A percentile compares a stretch with the other conserved stretches of the same genome.
phyloP scores from a whole-genome alignment of 257 asterid genomes.

The Coffea eugenioides region DNA sequence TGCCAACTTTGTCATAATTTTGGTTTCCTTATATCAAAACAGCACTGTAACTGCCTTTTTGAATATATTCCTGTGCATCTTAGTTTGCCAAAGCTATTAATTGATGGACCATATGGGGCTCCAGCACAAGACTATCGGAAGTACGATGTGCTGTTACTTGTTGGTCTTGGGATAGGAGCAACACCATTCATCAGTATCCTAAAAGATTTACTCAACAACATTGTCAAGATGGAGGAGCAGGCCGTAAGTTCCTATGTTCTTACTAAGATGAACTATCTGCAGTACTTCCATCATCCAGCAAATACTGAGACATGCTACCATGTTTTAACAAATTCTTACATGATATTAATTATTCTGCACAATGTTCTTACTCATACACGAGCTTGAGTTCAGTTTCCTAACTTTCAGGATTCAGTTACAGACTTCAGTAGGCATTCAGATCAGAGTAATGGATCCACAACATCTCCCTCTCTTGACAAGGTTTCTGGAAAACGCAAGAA shows the following conservation, averaged over 20 bases:
- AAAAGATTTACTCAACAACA: slow-evolving; percentile 76
- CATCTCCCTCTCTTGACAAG: slow-evolving; percentile 40
- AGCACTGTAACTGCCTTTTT: slow-evolving; percentile 2
- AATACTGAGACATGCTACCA: not conserved
- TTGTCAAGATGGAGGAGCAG: slow-evolving; percentile 81
- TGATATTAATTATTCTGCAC: not conserved
- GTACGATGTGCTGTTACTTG: slow-evolving; percentile 81
- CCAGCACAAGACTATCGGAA: slow-evolving; percentile 91
- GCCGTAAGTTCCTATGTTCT: slow-evolving; percentile 51
- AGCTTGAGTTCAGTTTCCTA: slow-evolving; percentile 1
- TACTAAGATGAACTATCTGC: not conserved
- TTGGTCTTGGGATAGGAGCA: slow-evolving; percentile 98
- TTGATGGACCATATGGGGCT: slow-evolving; percentile 98
- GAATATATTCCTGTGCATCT: slow-evolving; percentile 27
- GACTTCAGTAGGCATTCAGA: slow-evolving; percentile 69
- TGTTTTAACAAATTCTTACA: not conserved
- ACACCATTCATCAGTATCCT: slow-evolving; percentile 93
- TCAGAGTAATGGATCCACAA: slow-evolving; percentile 43
- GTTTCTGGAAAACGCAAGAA: slow-evolving; percentile 55
- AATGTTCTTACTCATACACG: not conserved
- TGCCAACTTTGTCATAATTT: not conserved
- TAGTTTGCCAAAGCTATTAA: slow-evolving; percentile 91
- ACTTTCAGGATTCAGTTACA: slow-evolving; percentile 66
- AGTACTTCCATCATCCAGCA: not conserved
- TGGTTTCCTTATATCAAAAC: not conserved